phyloP scores from a whole-genome alignment of 1,284 basidiomycete genomes.

The Coniferiporia weirii region DNA sequence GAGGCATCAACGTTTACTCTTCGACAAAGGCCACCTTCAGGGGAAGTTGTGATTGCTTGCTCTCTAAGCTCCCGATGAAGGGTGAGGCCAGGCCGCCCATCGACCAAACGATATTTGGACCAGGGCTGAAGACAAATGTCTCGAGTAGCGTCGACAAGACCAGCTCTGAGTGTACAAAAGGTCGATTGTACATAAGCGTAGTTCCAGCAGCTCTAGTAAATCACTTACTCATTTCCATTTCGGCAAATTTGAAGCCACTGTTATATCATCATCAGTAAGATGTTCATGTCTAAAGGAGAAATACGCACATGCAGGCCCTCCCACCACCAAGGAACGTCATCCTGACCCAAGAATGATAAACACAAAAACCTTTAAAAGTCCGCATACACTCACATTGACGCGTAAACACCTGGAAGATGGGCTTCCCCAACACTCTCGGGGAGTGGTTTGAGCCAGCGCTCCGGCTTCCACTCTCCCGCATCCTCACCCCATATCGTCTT shows the following conservation, averaged over 20 bases:
- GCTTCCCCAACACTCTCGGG: too few relatives aligned
- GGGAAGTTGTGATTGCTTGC: constrained; percentile 1
- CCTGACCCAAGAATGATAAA: neutral
- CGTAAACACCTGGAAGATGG: too few relatives aligned
- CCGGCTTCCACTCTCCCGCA: too few relatives aligned
- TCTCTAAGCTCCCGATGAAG: neutral
- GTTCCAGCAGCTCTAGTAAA: neutral
- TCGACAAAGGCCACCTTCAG: constrained; percentile 9
- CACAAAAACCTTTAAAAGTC: neutral
- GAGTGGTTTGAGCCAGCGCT: too few relatives aligned
- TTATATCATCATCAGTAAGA: neutral
- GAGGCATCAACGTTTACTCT: too few relatives aligned
- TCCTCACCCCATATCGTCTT: too few relatives aligned
- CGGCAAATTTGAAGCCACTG: constrained; percentile 18
- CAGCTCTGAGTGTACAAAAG: constrained; percentile 3
- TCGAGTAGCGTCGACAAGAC: constrained; percentile 17
- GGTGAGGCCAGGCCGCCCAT: constrained; percentile 9
- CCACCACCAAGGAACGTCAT: constrained; percentile 21
- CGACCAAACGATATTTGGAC: constrained; percentile 7
- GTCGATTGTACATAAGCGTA: neutral
- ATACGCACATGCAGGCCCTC: constrained; percentile 20
- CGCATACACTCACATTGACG: too few relatives aligned
- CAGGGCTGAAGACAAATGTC: constrained; percentile 13
- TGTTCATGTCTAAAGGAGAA: neutral
- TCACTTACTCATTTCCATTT: constrained; percentile 15